These are phyloP conservation scores for Aspergillus oerlinghausenensis DNA, from an alignment of 2,329 filamentous ascomycete species.

Conservation along the genomic window DNA sequence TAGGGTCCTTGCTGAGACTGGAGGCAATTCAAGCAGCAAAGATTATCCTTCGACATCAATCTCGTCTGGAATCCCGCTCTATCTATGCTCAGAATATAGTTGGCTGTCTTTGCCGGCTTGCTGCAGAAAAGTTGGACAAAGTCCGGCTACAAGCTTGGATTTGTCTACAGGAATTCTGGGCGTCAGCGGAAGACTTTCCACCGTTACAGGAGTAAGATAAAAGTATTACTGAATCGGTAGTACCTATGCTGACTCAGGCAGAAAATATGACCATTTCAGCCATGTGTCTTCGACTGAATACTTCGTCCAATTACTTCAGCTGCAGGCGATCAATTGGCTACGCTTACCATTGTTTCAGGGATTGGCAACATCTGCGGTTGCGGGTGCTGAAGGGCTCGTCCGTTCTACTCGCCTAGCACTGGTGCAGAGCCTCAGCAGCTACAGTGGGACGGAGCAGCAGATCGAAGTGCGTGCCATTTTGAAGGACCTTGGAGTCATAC, in stretches of 20 bases:
- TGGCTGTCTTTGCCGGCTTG: slow-evolving; percentile 59
- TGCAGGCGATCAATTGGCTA: slow-evolving; percentile 35
- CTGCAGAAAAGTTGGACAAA: slow-evolving; percentile 85
- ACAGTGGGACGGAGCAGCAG: slow-evolving; percentile 24
- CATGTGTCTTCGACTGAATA: slow-evolving; percentile 43
- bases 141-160: slow-evolving; percentile 58
- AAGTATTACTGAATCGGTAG: not conserved
- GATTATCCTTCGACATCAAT: slow-evolving; percentile 23
- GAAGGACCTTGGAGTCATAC: slow-evolving; percentile 50
- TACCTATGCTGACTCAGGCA: slow-evolving; percentile 18
- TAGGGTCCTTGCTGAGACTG: slow-evolving; percentile 79
- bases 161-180: slow-evolving; percentile 40
- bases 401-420: slow-evolving; percentile 40
- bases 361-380: slow-evolving; percentile 41
- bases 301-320: slow-evolving; percentile 37
- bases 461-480: slow-evolving; percentile 45
- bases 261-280: slow-evolving; percentile 41
- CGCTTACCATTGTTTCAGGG: slow-evolving; percentile 39
- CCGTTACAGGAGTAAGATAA: slow-evolving; percentile 39
- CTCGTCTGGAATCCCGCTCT: slow-evolving; percentile 6
- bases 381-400: slow-evolving; percentile 43
- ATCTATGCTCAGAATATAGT: slow-evolving; percentile 24
- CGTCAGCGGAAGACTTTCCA: slow-evolving; percentile 28
- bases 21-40: slow-evolving; percentile 68
- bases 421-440: slow-evolving; percentile 30